Percentiles rank a stretch among this genome's conserved stretches.
Evolutionary conservation across 768 basidiomycete species (phyloP).

Genomic region (Wakefieldia striispora): DNA sequence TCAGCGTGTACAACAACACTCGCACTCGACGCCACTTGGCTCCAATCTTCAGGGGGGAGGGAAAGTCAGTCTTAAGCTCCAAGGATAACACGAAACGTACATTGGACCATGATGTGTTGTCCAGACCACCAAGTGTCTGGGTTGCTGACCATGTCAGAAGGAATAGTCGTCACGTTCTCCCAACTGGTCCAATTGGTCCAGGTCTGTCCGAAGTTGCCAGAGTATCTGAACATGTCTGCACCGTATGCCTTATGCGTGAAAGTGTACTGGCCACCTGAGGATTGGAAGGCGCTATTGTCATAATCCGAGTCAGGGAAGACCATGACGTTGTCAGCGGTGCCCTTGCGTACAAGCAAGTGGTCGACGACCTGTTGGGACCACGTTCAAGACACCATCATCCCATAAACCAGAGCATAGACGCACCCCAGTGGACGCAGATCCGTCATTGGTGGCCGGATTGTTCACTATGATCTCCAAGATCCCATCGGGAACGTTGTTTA

Average conservation of each 20-base stretch:
- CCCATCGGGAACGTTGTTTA: slow-evolving; percentile 77
- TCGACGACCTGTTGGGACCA: slow-evolving; percentile 51
- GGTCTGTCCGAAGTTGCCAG: slow-evolving; percentile 79
- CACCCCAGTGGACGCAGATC: slow-evolving; percentile 55
- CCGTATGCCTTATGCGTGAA: slow-evolving; percentile 84
- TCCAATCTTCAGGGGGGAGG: slow-evolving; percentile 62
- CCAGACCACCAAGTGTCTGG: slow-evolving; percentile 69
- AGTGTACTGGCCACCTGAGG: slow-evolving; percentile 61
- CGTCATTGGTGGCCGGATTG: slow-evolving; percentile 45
- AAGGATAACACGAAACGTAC: slow-evolving; percentile 39
- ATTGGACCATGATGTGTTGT: slow-evolving; percentile 86
- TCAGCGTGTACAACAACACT: slow-evolving; percentile 79
- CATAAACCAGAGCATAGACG: slow-evolving; percentile 19
- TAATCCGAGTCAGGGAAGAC: slow-evolving; percentile 87
- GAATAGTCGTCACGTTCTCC: slow-evolving; percentile 70
- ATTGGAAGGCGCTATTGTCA: slow-evolving; percentile 55
- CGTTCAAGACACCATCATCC: slow-evolving; percentile 3
- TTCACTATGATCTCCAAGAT: slow-evolving; percentile 70
- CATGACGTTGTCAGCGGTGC: slow-evolving; percentile 69
- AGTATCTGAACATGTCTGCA: slow-evolving; percentile 85
- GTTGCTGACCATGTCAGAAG: slow-evolving; percentile 51
- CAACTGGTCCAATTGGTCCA: slow-evolving; percentile 82
- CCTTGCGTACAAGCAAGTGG: slow-evolving; percentile 80
- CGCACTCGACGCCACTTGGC: slow-evolving; percentile 56
- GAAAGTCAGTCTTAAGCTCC: background rate